Conservation (phyloP, 129 eudicot genomes). For the Kitagawia praeruptora region DNA sequence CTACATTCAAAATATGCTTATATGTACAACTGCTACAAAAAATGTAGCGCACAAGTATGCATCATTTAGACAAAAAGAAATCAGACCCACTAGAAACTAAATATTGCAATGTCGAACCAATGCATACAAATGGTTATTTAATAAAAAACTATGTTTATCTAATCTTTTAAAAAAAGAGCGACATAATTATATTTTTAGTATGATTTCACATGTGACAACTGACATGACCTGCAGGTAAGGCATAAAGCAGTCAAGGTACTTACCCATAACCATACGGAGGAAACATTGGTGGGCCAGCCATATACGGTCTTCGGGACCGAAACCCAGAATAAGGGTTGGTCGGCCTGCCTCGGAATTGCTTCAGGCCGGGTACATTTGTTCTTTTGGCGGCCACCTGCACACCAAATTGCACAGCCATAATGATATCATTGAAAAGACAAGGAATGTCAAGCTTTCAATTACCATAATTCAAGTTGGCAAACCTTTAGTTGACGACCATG, state of each 20-base stretch:
- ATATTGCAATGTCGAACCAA: not conserved
- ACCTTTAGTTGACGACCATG: constrained; percentile 71
- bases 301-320: constrained; percentile 39
- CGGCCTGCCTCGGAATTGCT: constrained; percentile 43
- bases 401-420: not conserved
- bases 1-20: not conserved
- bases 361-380: constrained; percentile 61
- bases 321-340: constrained; percentile 38
- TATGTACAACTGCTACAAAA: not conserved
- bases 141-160: not conserved
- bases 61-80: not conserved
- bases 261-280: constrained; percentile 56
- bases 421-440: not conserved
- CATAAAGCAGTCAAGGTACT: constrained; percentile 6
- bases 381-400: constrained; percentile 50
- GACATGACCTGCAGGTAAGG: not conserved
- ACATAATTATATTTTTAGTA: not conserved
- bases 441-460: not conserved
- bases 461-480: not conserved
- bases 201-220: not conserved
- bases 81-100: not conserved
- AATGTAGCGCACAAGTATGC: not conserved
- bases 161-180: not conserved
- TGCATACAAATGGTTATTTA: not conserved
- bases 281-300: constrained; percentile 36